Conservation (phyloP, 2,329 filamentous ascomycete species). For the Diplocarpon rosae region DNA sequence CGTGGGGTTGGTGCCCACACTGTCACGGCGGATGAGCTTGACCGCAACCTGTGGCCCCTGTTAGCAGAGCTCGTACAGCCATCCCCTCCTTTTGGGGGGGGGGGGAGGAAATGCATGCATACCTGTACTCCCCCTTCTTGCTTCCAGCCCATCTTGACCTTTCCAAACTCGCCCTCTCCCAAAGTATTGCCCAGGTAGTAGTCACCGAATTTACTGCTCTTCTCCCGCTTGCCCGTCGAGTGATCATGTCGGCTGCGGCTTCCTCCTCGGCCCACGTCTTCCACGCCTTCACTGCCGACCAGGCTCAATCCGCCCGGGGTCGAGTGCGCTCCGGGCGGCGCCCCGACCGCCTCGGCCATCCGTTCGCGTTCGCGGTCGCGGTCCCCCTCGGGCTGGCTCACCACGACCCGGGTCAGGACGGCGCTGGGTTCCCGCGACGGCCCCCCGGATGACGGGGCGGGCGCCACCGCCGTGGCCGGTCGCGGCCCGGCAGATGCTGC, state of each 20-base stretch:
- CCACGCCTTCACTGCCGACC: constrained; percentile 37
- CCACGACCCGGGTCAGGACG: constrained; percentile 64
- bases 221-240: constrained; percentile 39
- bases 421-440: constrained; percentile 68
- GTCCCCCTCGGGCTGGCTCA: constrained; percentile 66
- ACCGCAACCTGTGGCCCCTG: constrained; percentile 70
- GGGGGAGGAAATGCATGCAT: no score
- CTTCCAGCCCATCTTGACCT: constrained; percentile 98
- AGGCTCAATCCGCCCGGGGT: constrained; percentile 37
- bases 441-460: constrained; percentile 42
- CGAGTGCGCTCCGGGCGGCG: constrained; percentile 31
- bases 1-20: constrained; percentile 75
- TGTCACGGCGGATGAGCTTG: constrained; percentile 91
- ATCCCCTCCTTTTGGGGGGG: background rate
- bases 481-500: constrained; percentile 26
- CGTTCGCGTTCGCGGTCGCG: constrained; percentile 61
- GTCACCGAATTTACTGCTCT: constrained; percentile 84
- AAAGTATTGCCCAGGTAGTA: constrained; percentile 94
- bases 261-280: constrained; percentile 32
- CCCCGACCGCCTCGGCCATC: constrained; percentile 46
- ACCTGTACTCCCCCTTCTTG: constrained; percentile 82
- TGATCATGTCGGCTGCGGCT: constrained; percentile 51
- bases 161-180: constrained; percentile 96
- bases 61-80: constrained; percentile 5
- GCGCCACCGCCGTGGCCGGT: constrained; percentile 32